Evolutionary conservation across 169 alveolate species (phyloP).

Genomic region (Cryptosporidium tyzzeri): DNA sequence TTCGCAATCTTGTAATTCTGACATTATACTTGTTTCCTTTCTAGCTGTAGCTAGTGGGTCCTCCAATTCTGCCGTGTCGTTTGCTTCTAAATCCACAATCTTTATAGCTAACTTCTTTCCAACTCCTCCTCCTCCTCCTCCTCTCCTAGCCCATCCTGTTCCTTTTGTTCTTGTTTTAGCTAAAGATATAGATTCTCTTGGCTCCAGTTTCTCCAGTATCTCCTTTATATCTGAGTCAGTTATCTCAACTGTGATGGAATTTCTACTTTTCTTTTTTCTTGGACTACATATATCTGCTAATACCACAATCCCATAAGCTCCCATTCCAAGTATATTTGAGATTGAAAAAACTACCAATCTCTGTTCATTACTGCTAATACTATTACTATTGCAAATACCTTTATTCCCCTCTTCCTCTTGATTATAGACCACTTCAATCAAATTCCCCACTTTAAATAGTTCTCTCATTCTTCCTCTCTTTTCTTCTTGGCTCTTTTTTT

Average conservation of each 20-base stretch:
- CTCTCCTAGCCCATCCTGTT: background rate
- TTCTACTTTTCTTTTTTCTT: background rate
- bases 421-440: background rate
- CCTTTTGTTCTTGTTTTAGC: no score
- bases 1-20: slow-evolving; percentile 67
- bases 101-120: slow-evolving; percentile 28
- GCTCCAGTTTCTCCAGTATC: slow-evolving; percentile 10
- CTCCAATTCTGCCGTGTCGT: slow-evolving; percentile 4
- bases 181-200: no score
- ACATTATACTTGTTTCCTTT: slow-evolving; percentile 52
- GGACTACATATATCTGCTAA: background rate
- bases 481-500: background rate
- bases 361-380: background rate
- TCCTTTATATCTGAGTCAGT: background rate
- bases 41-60: slow-evolving; percentile 38
- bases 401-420: background rate
- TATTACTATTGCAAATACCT: background rate
- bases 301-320: slow-evolving; percentile 63
- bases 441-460: background rate
- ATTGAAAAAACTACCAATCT: background rate
- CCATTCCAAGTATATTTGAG: slow-evolving; percentile 25
- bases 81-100: slow-evolving; percentile 40
- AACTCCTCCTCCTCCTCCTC: background rate
- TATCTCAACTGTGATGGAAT: slow-evolving; percentile 40
- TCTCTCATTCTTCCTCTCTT: slow-evolving; percentile 4